phyloP scores from a whole-genome alignment of 2,329 filamentous ascomycete species.

The Fusarium acutatum region DNA sequence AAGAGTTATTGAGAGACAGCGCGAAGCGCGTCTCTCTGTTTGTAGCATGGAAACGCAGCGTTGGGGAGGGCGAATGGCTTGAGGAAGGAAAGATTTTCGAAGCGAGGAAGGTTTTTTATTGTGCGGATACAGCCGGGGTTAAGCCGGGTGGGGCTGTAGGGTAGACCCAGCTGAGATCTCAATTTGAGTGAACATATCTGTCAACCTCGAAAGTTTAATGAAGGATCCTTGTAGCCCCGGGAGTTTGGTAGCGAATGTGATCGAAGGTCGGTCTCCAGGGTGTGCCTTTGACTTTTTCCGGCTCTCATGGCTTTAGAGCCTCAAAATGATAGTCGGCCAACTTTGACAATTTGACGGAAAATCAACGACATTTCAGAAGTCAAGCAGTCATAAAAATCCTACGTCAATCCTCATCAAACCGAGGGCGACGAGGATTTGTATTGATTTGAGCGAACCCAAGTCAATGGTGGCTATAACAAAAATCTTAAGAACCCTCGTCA shows the following conservation, averaged over 20 bases:
- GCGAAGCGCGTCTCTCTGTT: conserved; percentile 60
- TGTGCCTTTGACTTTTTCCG: background rate
- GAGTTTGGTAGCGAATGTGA: background rate
- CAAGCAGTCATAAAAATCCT: rapidly evolving
- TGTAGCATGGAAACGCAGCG: conserved; percentile 97
- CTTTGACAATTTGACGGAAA: rapidly evolving
- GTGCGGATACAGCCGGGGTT: conserved; percentile 23
- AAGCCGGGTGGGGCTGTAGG: conserved; percentile 11
- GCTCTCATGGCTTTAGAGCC: background rate
- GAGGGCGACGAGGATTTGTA: background rate
- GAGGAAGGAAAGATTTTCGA: conserved; percentile 46
- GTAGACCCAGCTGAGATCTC: background rate
- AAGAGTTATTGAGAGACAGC: conserved; percentile 26
- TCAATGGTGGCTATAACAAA: too few species aligned
- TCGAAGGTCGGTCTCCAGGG: background rate
- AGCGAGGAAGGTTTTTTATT: conserved; percentile 47
- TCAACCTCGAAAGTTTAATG: background rate
- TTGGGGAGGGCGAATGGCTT: conserved; percentile 79
- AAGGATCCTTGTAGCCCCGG: background rate
- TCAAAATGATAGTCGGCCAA: background rate
- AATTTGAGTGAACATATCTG: background rate
- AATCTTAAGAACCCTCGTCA: too few species aligned
- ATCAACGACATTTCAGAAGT: background rate
- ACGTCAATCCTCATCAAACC: rapidly evolving
- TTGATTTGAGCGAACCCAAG: rapidly evolving